Evolutionary conservation across 345 rosid species (phyloP).

Genomic region (Brassica nigra): DNA sequence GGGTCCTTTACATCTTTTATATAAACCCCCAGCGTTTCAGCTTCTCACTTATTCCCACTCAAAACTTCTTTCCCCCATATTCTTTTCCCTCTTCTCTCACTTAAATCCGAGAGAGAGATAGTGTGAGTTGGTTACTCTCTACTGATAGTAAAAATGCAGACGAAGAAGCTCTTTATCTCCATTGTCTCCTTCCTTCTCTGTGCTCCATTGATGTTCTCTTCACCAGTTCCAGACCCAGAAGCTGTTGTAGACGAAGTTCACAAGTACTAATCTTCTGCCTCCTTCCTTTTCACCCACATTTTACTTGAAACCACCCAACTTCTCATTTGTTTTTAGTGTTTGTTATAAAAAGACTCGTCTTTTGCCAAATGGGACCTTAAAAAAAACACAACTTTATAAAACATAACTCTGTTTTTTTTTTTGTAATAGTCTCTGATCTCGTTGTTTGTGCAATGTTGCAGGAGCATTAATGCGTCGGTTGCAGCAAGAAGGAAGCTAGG

Average conservation of each 20-base stretch:
- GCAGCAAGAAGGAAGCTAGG: constrained; percentile 64
- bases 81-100: constrained; percentile 19
- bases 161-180: constrained; percentile 32
- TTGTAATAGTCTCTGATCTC: not conserved
- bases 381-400: not conserved
- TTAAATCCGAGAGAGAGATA: constrained; percentile 4
- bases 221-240: constrained; percentile 71
- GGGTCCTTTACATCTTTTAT: constrained; percentile 24
- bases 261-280: constrained; percentile 42
- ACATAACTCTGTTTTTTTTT: not conserved
- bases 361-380: not conserved
- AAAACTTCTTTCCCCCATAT: not conserved
- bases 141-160: constrained; percentile 31
- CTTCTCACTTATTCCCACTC: constrained; percentile 29
- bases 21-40: constrained; percentile 27
- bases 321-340: not conserved
- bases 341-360: not conserved
- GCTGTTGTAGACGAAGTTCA: constrained; percentile 61
- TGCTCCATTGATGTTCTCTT: constrained; percentile 46
- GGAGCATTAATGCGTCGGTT: constrained; percentile 62
- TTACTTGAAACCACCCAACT: not conserved
- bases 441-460: constrained; percentile 22
- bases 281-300: not conserved
- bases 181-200: constrained; percentile 39
- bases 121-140: not conserved